phyloP scores from a whole-genome alignment of 306 rosid species.

The Cicer cuneatum region DNA sequence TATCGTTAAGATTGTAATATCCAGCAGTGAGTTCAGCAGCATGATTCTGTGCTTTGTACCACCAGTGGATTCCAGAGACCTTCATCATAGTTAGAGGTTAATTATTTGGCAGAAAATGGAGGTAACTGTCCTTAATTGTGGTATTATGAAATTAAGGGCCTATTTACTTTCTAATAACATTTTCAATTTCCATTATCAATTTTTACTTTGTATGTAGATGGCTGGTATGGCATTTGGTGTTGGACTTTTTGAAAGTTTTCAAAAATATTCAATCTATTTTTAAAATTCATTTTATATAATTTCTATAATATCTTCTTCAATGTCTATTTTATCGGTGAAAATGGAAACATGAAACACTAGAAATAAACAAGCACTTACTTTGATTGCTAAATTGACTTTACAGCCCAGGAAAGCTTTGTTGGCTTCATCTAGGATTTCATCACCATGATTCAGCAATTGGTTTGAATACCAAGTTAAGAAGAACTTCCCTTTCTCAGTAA shows the following conservation, averaged over 20 bases:
- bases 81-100: conserved; percentile 41
- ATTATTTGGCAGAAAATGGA: conserved; percentile 17
- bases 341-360: too few species aligned
- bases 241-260: too few species aligned
- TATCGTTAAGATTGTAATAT: conserved; percentile 69
- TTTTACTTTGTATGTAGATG: too few species aligned
- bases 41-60: conserved; percentile 68
- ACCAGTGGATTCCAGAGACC: conserved; percentile 97
- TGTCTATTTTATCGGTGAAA: too few species aligned
- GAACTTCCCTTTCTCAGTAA: conserved; percentile 77
- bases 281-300: too few species aligned
- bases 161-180: too few species aligned
- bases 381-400: conserved; percentile 72
- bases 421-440: conserved; percentile 79
- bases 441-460: conserved; percentile 73
- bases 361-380: conserved; percentile 50
- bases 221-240: too few species aligned
- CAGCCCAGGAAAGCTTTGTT: conserved; percentile 70
- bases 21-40: conserved; percentile 92
- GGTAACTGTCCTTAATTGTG: conserved; percentile 5
- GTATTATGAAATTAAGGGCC: conserved; percentile 18
- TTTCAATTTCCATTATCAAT: too few species aligned
- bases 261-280: too few species aligned
- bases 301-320: too few species aligned
- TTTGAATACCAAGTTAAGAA: conserved; percentile 88